A percentile compares a stretch with the other conserved stretches of the same genome.
phyloP scores from a whole-genome alignment of 2,329 filamentous ascomycete species.

The Colletotrichum sp. region DNA sequence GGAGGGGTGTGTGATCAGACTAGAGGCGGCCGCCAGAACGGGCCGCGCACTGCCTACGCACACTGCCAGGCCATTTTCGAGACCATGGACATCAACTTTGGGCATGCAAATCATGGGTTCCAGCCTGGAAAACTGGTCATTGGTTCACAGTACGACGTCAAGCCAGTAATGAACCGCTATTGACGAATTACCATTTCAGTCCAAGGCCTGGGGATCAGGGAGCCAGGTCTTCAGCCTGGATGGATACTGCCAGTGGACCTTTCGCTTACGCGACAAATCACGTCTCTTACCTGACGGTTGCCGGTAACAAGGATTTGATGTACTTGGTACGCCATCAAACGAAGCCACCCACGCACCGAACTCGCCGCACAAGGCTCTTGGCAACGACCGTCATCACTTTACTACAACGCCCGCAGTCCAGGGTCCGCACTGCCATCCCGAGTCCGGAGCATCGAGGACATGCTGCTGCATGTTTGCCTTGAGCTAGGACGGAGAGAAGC shows the following conservation, averaged over 20 bases:
- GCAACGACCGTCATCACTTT: conserved; percentile 1
- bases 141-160: neutral
- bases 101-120: neutral
- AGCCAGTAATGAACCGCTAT: neutral
- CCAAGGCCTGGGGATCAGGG: neutral
- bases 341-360: neutral
- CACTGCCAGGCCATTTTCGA: conserved; percentile 4
- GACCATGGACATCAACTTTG: neutral
- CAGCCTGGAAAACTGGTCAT: neutral
- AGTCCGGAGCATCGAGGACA: neutral
- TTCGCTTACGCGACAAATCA: neutral
- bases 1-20: neutral
- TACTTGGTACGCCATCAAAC: conserved; percentile 1
- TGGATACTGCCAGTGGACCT: neutral
- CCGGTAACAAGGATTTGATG: neutral
- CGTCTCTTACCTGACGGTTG: neutral
- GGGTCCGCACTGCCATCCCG: neutral
- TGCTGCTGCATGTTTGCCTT: neutral
- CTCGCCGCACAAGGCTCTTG: neutral
- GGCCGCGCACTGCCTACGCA: conserved; percentile 11
- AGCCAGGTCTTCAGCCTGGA: neutral
- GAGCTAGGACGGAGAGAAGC: neutral
- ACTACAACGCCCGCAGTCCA: conserved; percentile 4
- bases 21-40: neutral
- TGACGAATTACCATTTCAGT: neutral